Conservation (phyloP, 352 stramenopile species). For the Phytophthora palmivora region DNA sequence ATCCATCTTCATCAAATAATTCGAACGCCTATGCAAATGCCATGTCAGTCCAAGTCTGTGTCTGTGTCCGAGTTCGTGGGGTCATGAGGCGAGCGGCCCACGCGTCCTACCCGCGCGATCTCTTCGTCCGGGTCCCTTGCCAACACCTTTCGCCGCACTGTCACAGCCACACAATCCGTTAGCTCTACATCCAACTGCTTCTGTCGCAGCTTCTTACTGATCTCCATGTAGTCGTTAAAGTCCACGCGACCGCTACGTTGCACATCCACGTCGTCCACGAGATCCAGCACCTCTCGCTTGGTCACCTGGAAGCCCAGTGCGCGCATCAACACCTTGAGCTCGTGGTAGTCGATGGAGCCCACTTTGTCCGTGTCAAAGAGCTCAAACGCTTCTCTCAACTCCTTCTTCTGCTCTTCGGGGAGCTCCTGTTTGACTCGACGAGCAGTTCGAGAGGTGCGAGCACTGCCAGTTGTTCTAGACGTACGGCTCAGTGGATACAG, state of each 20-base stretch:
- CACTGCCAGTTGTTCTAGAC: constrained; percentile 15
- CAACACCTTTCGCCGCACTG: constrained; percentile 84
- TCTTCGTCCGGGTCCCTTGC: constrained; percentile 92
- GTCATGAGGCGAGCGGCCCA: constrained; percentile 27
- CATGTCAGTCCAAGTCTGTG: constrained; percentile 32
- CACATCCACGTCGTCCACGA: constrained; percentile 92
- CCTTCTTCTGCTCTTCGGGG: constrained; percentile 86
- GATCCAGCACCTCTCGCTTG: constrained; percentile 88
- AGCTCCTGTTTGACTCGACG: constrained; percentile 76
- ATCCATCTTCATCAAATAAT: constrained; percentile 94
- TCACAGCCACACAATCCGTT: constrained; percentile 17
- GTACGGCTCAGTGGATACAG: constrained; percentile 29
- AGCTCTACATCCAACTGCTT: background rate
- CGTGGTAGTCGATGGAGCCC: constrained; percentile 92
- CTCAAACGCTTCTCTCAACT: constrained; percentile 93
- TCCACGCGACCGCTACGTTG: constrained; percentile 85
- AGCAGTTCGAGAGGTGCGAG: constrained; percentile 12
- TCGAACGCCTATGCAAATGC: constrained; percentile 82
- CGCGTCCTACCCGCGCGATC: constrained; percentile 77
- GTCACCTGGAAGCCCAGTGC: constrained; percentile 93
- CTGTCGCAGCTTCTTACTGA: constrained; percentile 62
- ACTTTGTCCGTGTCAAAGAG: constrained; percentile 94
- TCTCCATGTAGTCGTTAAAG: constrained; percentile 93
- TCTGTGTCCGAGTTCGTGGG: constrained; percentile 23
- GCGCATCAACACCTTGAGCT: constrained; percentile 95